Conservation (phyloP, 1,284 basidiomycete species). For the Microbotryomycetes sp. region DNA sequence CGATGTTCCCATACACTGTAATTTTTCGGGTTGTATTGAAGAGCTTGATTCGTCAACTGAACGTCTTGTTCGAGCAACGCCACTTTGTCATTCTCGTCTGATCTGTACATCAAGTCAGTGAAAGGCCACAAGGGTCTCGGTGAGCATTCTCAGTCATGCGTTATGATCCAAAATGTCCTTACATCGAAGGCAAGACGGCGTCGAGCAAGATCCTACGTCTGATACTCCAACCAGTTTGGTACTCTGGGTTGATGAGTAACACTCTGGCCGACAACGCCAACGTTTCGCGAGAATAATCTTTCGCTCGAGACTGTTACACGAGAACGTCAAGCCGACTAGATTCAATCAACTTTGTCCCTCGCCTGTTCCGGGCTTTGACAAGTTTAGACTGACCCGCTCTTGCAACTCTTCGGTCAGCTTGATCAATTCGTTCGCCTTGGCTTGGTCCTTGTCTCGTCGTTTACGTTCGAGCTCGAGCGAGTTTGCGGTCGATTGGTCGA, state of each 20-base stretch:
- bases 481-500: slow-evolving; percentile 21
- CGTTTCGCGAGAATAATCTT: slow-evolving; percentile 52
- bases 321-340: neutral
- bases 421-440: slow-evolving; percentile 67
- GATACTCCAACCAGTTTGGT: slow-evolving; percentile 91
- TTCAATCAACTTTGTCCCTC: no score
- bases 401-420: slow-evolving; percentile 60
- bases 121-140: no score
- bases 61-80: slow-evolving; percentile 61
- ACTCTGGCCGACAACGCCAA: slow-evolving; percentile 46
- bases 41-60: slow-evolving; percentile 65
- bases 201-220: slow-evolving; percentile 65
- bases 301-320: neutral
- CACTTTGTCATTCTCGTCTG: slow-evolving; percentile 1
- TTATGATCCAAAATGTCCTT: neutral
- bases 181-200: slow-evolving; percentile 55
- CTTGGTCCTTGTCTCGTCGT: slow-evolving; percentile 50
- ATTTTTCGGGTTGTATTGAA: slow-evolving; percentile 80
- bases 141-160: neutral
- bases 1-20: slow-evolving; percentile 98
- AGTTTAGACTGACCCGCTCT: slow-evolving; percentile 49
- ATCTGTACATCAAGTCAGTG: no score
- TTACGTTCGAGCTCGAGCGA: slow-evolving; percentile 28
- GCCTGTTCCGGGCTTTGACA: neutral
- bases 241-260: slow-evolving; percentile 41